Evolutionary conservation across 2,329 filamentous ascomycete species (phyloP), one percentile per base, ranked within the genome.

Genomic region (Leptographium procerum): DNA sequence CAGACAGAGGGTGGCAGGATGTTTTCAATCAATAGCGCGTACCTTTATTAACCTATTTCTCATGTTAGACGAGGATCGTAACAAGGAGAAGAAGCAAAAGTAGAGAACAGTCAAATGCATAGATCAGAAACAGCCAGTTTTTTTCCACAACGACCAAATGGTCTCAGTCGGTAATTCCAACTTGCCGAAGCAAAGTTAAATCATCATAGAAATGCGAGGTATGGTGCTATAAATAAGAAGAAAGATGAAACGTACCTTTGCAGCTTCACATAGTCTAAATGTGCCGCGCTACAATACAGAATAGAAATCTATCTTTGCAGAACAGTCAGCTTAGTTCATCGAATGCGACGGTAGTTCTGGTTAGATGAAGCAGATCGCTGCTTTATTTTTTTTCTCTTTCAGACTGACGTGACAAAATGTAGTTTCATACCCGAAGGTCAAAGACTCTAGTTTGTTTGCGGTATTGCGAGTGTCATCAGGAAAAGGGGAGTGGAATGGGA

Each of bases 381-480:
- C 26, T n/a, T 57, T 19, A 3, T n/a, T 19, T 58, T n/a, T 58
- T 58, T 57, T 58, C 57, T 57, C 70, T 73, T 79, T 94, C 89
- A 94, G 89, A 90, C 89, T 94, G 89, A 94, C 88, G 88, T 92
- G 85, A 83, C 85, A 89, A 84, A 83, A 79, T 71, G 73, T 83
- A 73, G 86, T 92, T 91, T 91, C 88, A 92, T 86, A 81, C 84
- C 79, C 72, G 71, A 72, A 77, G 87, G 85, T 95, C 89, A 94
- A 94, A 95, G 89, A 95, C 89, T 95, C 89, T 95, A 95, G 88
- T 91, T 91, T 86, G 88, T 91, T 91, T 86, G 85, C 82, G 87
- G 87, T 90, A 26, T 86, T 81, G 79, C 77, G 78, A 72, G 75
- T 90, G 85, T 91, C 89, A 92, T 92, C 89, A 90, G 71, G 74